Evolutionary conservation across 257 asterid genomes (phyloP).

Genomic region (Solanum chilense): DNA sequence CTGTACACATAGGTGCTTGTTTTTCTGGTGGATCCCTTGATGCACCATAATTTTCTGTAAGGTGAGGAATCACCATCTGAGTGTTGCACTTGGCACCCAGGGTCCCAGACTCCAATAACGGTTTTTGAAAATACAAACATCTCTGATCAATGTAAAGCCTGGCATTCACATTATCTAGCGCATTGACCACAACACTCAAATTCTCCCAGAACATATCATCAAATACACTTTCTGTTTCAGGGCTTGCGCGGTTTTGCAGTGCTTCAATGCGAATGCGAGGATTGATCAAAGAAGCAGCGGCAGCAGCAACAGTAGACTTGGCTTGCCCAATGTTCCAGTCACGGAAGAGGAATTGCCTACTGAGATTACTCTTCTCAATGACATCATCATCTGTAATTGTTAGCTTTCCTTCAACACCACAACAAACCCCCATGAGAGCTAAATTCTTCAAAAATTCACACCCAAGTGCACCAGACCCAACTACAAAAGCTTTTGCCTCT

Average conservation of each 20-base stretch:
- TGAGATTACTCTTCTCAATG: constrained; percentile 94
- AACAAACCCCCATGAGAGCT: constrained; percentile 88
- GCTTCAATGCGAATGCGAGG: constrained; percentile 63
- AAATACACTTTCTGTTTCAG: constrained; percentile 82
- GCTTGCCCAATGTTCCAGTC: constrained; percentile 97
- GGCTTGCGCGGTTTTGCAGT: constrained; percentile 86
- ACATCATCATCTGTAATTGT: constrained; percentile 91
- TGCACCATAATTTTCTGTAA: constrained; percentile 88
- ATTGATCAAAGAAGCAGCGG: constrained; percentile 67
- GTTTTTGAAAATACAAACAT: constrained; percentile 87
- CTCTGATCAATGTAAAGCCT: constrained; percentile 95
- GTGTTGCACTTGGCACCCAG: constrained; percentile 93
- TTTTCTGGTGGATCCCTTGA: constrained; percentile 94
- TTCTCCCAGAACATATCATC: constrained; percentile 87
- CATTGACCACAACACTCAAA: constrained; percentile 64
- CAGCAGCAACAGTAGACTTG: constrained; percentile 84
- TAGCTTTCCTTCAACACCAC: constrained; percentile 65
- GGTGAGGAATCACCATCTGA: constrained; percentile 87
- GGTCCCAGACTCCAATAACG: constrained; percentile 90
- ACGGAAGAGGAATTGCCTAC: constrained; percentile 89
- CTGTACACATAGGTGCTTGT: constrained; percentile 97
- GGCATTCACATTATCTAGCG: constrained; percentile 90
- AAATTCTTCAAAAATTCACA: constrained; percentile 88
- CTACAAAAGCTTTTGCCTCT: constrained; percentile 69
- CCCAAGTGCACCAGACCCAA: constrained; percentile 96